These are phyloP conservation scores for Akanthomyces uredinophilus DNA, from an alignment of 2,329 filamentous ascomycete genomes.

Conservation along the genomic window DNA sequence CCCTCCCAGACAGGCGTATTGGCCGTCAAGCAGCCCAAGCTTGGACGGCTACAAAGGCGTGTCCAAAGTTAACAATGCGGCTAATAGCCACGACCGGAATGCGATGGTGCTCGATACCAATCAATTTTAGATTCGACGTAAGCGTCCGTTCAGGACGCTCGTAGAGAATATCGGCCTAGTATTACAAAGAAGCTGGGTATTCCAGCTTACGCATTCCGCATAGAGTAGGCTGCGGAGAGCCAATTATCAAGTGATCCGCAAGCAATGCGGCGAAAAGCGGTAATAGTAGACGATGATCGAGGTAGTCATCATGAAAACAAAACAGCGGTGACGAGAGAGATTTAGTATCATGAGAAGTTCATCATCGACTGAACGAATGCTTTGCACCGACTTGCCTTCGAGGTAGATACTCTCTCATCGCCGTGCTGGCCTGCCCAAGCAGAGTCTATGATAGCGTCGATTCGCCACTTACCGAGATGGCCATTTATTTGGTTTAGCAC, in stretches of 20 bases:
- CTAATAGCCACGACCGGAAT: slow-evolving; percentile 65
- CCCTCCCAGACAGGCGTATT: no score
- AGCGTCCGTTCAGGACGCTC: slow-evolving; percentile 62
- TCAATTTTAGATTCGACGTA: slow-evolving; percentile 55
- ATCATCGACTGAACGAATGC: no score
- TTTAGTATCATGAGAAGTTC: no score
- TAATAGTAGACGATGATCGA: slow-evolving; percentile 62
- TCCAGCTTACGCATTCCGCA: slow-evolving; percentile 57
- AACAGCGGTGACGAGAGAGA: no score
- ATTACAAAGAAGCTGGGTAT: not conserved
- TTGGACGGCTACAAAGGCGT: slow-evolving; percentile 62
- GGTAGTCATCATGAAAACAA: not conserved
- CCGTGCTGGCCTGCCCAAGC: no score
- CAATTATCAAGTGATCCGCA: slow-evolving; percentile 62
- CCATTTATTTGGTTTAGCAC: no score
- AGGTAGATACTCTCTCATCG: no score
- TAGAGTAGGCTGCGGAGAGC: slow-evolving; percentile 60
- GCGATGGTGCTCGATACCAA: slow-evolving; percentile 63
- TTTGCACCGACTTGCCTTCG: no score
- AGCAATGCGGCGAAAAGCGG: slow-evolving; percentile 58
- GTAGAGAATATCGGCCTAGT: not conserved
- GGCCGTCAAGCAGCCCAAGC: slow-evolving; percentile 53
- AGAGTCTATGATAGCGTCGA: no score
- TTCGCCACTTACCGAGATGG: no score
- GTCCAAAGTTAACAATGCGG: slow-evolving; percentile 63